Base-by-base conservation (phyloP, 2,329 filamentous ascomycete species). In the Clonostachys rhizophaga region DNA sequence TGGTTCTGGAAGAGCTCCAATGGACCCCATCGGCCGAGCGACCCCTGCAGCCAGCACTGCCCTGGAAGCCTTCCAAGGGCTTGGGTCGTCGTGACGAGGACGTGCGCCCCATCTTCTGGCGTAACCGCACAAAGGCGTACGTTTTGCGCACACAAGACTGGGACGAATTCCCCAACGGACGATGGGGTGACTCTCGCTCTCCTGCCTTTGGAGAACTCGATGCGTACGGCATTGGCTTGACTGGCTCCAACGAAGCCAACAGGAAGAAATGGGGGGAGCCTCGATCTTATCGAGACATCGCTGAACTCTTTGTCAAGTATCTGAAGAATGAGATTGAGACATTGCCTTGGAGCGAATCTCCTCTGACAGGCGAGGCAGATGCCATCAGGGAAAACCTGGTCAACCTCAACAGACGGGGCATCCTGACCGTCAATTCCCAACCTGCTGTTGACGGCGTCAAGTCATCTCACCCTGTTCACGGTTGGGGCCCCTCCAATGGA, bases 131-230 rank as follows among this genome's bases (percentile, higher is more conserved):
- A 69, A 91, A 94, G 62, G 96, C 91, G 5, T 99, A 99, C 59
- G 85, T 99, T 47, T 84, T 90, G 47, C 89, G 94, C 47, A 99
- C 94, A 1, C 91, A 96, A 64, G 92, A 96, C 57, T 99, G 94
- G 94, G 94, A 99, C 59, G 94, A 99, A 66, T 99, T 96, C 59
- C 94, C 94, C 47, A 99, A 99, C 74, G 94, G 94, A 42, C 87
- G 94, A 67, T 99, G 94, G 94, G 95, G 94, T 69, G 94, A 99
- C 67, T 92, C 91, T 45, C 83, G 94, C 54, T 97, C 92, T 49
- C 94, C 94, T 51, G 94, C 94, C 44, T 99, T 96, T 61, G 94
- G 94, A 59, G 91, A 96, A 67, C 75, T 97, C 45, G 92, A 97
- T 67, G 85, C 90, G 9, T 97, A 99, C 61, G 92, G 91, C 40